Evolutionary conservation across 352 stramenopile genomes (phyloP).

Genomic region (Ophiocytium majus): DNA sequence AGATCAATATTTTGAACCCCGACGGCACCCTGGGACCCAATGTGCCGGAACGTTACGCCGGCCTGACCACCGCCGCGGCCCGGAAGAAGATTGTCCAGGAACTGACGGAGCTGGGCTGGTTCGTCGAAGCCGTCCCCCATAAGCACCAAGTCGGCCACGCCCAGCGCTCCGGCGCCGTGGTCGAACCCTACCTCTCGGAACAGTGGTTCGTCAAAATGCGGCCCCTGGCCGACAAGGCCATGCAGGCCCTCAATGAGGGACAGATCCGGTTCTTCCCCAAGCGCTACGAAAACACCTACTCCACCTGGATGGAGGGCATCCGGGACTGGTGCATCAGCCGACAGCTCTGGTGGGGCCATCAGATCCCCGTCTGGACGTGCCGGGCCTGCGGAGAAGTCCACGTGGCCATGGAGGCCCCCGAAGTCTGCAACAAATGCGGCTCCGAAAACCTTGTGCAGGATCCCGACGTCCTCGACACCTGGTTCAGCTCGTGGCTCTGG

Average conservation of each 20-base stretch:
- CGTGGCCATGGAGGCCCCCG: constrained; percentile 32
- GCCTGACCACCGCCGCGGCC: constrained; percentile 81
- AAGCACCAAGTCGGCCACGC: constrained; percentile 96
- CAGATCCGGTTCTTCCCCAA: constrained; percentile 69
- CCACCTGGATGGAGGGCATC: constrained; percentile 96
- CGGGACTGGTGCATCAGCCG: constrained; percentile 98
- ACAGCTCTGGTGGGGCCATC: constrained; percentile 99
- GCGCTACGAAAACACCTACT: constrained; percentile 72
- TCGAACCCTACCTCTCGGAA: constrained; percentile 98
- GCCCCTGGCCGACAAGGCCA: constrained; percentile 35
- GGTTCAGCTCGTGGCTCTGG: constrained; percentile 93
- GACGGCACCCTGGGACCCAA: not conserved
- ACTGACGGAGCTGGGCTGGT: constrained; percentile 86
- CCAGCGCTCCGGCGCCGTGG: constrained; percentile 94
- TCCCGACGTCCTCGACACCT: constrained; percentile 98
- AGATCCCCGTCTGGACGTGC: constrained; percentile 96
- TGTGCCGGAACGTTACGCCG: constrained; percentile 67
- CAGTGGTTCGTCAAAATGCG: constrained; percentile 79
- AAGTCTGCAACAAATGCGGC: not conserved
- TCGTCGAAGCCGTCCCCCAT: constrained; percentile 92
- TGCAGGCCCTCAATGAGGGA: constrained; percentile 65
- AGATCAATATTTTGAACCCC: constrained; percentile 29
- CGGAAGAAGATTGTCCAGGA: constrained; percentile 85
- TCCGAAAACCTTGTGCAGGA: constrained; percentile 68
- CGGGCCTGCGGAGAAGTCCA: constrained; percentile 66